Percentiles rank a stretch among this genome's conserved stretches.
phyloP scores from a whole-genome alignment of 1,284 basidiomycete species.

The Ustilago nuda region DNA sequence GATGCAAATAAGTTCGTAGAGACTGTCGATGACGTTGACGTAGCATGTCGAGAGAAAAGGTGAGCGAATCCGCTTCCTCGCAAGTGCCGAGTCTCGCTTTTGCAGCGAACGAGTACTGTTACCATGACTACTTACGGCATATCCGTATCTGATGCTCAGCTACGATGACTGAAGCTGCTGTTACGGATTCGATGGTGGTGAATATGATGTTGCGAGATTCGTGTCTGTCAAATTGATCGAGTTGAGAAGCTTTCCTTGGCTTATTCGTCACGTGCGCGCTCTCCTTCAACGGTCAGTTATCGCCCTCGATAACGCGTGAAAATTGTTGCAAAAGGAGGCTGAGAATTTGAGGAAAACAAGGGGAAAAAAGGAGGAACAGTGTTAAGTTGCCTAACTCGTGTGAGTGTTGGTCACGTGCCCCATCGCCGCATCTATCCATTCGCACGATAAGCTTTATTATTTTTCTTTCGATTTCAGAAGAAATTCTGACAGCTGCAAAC shows the following conservation, averaged over 20 bases:
- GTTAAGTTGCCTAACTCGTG: too few relatives aligned
- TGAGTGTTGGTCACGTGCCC: too few relatives aligned
- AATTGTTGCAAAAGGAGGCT: too few relatives aligned
- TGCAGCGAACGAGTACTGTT: background rate
- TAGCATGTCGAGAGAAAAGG: background rate
- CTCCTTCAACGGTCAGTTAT: too few relatives aligned
- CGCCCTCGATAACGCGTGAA: too few relatives aligned
- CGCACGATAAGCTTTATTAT: too few relatives aligned
- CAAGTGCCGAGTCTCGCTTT: background rate
- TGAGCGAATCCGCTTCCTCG: background rate
- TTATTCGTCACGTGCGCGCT: constrained; percentile 24
- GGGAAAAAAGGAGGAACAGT: too few relatives aligned
- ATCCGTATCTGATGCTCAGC: background rate
- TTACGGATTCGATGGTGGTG: background rate
- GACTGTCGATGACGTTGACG: constrained; percentile 32
- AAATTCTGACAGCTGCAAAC: background rate
- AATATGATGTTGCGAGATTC: background rate
- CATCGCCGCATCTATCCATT: too few relatives aligned
- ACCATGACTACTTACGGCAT: constrained; percentile 39
- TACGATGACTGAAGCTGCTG: background rate
- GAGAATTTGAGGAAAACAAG: too few relatives aligned
- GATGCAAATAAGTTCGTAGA: constrained; percentile 68
- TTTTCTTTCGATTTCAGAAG: constrained; percentile 1
- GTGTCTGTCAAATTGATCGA: background rate
- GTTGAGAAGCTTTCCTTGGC: constrained; percentile 9